phyloP scores from a whole-genome alignment of 345 rosid species.

The Trapa bicornis region DNA sequence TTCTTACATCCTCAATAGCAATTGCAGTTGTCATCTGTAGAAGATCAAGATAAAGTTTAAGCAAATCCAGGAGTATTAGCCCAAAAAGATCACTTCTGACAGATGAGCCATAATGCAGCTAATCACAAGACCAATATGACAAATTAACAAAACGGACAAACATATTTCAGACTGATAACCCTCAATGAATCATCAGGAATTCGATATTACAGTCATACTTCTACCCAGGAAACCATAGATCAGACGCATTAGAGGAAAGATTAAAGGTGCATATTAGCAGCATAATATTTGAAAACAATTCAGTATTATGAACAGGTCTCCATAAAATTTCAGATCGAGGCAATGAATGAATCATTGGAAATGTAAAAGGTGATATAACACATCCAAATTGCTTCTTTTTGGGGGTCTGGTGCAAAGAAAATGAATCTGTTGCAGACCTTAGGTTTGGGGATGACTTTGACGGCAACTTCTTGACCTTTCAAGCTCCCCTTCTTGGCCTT shows the following conservation, averaged over 20 bases:
- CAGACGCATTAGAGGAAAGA: neutral
- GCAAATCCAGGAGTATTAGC: neutral
- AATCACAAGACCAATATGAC: neutral
- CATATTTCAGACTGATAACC: no score
- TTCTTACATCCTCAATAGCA: conserved; percentile 93
- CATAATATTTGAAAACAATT: neutral
- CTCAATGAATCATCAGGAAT: no score
- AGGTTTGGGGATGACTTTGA: conserved; percentile 85
- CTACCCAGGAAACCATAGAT: neutral
- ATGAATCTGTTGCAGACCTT: conserved; percentile 35
- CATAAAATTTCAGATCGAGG: neutral
- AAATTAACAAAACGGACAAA: neutral
- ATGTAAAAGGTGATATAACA: neutral
- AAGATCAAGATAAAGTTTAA: neutral
- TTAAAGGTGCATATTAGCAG: neutral
- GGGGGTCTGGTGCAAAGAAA: neutral
- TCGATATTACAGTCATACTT: neutral
- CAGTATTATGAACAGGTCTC: neutral
- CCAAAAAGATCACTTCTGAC: neutral
- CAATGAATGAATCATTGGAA: neutral
- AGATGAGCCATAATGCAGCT: neutral
- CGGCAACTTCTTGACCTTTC: conserved; percentile 84
- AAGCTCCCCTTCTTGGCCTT: conserved; percentile 69
- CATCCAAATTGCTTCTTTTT: neutral
- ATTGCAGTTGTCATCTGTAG: conserved; percentile 91